A percentile compares a stretch with the other conserved stretches of the same genome.
Evolutionary conservation across 116 monocot species (phyloP).

Genomic region (Trichopus zeylanicus): DNA sequence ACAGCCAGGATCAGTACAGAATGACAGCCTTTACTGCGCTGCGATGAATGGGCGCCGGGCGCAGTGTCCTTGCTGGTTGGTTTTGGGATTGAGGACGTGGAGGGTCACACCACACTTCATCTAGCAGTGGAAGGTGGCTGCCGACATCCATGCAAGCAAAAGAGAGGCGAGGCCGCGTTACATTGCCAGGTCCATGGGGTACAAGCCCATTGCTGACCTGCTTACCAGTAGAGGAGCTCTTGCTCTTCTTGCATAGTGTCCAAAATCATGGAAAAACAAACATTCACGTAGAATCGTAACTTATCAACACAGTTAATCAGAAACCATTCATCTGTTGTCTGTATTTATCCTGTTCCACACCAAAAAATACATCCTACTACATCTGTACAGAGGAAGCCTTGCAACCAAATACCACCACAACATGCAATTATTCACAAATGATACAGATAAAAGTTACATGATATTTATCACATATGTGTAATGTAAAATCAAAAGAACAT

Average conservation of each 20-base stretch:
- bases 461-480: no score
- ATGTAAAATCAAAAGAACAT: no score
- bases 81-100: constrained; percentile 54
- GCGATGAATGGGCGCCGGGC: constrained; percentile 64
- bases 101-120: constrained; percentile 73
- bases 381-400: no score
- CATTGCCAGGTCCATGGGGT: constrained; percentile 44
- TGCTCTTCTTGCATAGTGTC: background rate
- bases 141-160: constrained; percentile 38
- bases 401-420: no score
- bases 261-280: no score
- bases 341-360: no score
- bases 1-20: constrained; percentile 52
- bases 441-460: no score
- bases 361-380: no score
- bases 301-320: no score
- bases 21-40: constrained; percentile 57
- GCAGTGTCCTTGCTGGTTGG: constrained; percentile 39
- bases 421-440: no score
- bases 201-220: constrained; percentile 41
- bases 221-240: constrained; percentile 38
- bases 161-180: constrained; percentile 48
- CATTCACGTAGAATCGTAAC: no score
- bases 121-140: constrained; percentile 62
- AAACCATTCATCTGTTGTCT: no score